phyloP scores from a whole-genome alignment of 768 basidiomycete species.

The Coprinopsis strossmayeri region DNA sequence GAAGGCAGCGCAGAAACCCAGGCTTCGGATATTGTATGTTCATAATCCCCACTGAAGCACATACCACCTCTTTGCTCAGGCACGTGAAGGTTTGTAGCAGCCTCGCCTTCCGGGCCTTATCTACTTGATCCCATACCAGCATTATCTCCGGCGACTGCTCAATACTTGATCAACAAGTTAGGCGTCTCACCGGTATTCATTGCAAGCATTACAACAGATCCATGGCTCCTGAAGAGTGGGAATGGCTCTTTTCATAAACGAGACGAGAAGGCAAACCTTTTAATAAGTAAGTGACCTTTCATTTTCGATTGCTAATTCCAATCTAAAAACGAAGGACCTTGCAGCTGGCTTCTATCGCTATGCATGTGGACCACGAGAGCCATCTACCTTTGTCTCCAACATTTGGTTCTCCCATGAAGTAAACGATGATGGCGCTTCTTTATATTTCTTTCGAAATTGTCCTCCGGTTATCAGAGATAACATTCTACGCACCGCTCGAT shows the following conservation, averaged over 20 bases:
- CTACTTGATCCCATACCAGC: not conserved
- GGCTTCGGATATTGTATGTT: not conserved
- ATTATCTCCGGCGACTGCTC: not conserved
- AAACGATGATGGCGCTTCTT: not conserved
- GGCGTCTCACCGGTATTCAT: slow-evolving; percentile 7
- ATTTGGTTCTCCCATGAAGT: slow-evolving; percentile 7
- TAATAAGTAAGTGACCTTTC: not conserved
- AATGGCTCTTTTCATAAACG: not conserved
- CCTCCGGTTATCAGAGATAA: not conserved
- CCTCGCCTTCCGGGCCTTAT: not conserved
- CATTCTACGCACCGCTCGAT: not conserved
- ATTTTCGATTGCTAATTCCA: not conserved
- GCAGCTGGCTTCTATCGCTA: slow-evolving; percentile 8
- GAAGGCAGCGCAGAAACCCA: not conserved
- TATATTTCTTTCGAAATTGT: slow-evolving; percentile 1
- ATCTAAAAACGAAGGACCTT: not conserved
- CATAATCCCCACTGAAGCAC: not conserved
- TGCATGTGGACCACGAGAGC: not conserved
- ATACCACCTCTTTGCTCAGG: not conserved
- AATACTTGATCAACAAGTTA: not conserved
- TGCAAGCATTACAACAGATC: not conserved
- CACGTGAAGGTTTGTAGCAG: not conserved
- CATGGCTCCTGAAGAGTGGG: slow-evolving; percentile 7
- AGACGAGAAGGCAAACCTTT: not conserved
- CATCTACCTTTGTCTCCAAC: not conserved